Evolutionary conservation across 148 eudicot genomes (phyloP).

Genomic region (Cornus florida): DNA sequence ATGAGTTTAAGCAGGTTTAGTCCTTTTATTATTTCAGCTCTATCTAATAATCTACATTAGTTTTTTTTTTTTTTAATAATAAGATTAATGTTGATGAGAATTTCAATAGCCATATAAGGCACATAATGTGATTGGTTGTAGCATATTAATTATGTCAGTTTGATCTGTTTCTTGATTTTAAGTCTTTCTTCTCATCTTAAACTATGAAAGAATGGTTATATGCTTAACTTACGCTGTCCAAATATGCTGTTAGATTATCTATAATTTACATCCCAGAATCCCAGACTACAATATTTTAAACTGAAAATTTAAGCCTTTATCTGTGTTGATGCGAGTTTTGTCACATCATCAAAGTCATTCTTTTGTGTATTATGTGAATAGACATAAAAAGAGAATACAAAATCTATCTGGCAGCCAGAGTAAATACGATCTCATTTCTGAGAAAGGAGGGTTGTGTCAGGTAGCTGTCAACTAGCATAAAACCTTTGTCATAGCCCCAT

Average conservation of each 20-base stretch:
- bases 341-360: not conserved
- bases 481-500: too few relatives aligned
- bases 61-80: not conserved
- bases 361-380: not conserved
- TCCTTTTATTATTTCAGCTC: not conserved
- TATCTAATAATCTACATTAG: not conserved
- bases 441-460: too few relatives aligned
- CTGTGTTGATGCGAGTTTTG: not conserved
- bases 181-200: not conserved
- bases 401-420: not conserved
- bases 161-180: not conserved
- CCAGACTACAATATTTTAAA: too few relatives aligned
- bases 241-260: not conserved
- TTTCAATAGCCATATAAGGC: not conserved
- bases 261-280: not conserved
- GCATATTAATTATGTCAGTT: not conserved
- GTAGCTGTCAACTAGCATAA: too few relatives aligned
- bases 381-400: not conserved
- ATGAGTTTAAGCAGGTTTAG: slow-evolving; percentile 88
- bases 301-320: not conserved
- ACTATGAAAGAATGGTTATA: not conserved
- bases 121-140: not conserved
- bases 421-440: too few relatives aligned
- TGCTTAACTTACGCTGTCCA: too few relatives aligned
- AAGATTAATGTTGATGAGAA: not conserved